Evolutionary conservation across 345 rosid genomes (phyloP).

Genomic region (sweet orange (Citrus sinensis)): DNA sequence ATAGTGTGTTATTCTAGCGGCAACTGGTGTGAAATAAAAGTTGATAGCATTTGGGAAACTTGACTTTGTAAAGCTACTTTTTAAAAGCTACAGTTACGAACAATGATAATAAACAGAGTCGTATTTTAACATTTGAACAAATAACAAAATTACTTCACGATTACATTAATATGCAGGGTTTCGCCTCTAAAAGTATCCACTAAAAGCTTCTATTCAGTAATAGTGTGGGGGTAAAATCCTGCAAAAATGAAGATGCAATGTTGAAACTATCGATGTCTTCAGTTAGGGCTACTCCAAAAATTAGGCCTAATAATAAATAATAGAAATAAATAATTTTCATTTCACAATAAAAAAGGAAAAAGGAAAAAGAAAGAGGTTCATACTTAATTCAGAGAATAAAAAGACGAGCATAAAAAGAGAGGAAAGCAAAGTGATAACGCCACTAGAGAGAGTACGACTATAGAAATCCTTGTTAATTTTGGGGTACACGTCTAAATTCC

Average conservation of each 20-base stretch:
- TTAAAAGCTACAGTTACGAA: no score
- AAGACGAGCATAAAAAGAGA: constrained; percentile 88
- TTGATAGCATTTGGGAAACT: no score
- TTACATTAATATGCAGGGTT: constrained; percentile 81
- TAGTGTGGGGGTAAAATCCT: constrained; percentile 79
- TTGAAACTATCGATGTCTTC: no score
- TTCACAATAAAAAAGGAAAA: neutral
- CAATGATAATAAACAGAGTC: no score
- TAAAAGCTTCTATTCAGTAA: constrained; percentile 80
- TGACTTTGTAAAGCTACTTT: no score
- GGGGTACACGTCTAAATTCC: constrained; percentile 90
- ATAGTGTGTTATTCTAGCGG: no score
- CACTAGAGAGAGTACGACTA: constrained; percentile 92
- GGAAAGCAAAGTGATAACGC: constrained; percentile 79
- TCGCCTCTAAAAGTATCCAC: constrained; percentile 98
- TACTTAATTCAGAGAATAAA: constrained; percentile 92
- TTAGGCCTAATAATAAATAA: neutral
- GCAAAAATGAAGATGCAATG: constrained; percentile 18
- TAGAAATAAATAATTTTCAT: neutral
- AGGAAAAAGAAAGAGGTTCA: constrained; percentile 2
- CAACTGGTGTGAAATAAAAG: no score
- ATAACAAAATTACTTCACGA: constrained; percentile 1
- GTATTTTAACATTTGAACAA: no score
- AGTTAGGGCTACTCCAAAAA: neutral
- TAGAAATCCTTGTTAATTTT: constrained; percentile 95